Evolutionary conservation across 176 grass and related monocot species (phyloP).

Genomic region (Puccinellia tenuiflora): DNA sequence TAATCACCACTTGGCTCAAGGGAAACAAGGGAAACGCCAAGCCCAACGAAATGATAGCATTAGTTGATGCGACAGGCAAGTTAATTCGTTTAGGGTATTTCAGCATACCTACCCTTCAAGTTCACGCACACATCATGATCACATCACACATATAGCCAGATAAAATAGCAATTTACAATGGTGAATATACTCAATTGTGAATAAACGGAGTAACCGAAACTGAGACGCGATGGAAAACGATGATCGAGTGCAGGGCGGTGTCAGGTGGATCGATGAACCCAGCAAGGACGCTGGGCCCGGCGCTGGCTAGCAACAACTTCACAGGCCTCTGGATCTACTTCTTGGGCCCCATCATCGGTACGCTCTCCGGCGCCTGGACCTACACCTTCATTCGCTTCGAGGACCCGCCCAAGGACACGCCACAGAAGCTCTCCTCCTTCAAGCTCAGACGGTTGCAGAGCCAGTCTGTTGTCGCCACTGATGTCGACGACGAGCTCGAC

Average conservation of each 20-base stretch:
- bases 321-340: slow-evolving; percentile 88
- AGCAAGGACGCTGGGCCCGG: slow-evolving; percentile 85
- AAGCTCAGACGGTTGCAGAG: slow-evolving; percentile 86
- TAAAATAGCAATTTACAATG: not conserved
- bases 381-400: slow-evolving; percentile 74
- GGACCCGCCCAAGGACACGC: slow-evolving; percentile 21
- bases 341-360: slow-evolving; percentile 65
- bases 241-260: slow-evolving; percentile 77
- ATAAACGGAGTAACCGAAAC: not conserved
- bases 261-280: slow-evolving; percentile 99
- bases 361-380: slow-evolving; percentile 57
- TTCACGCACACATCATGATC: not conserved
- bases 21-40: slow-evolving; percentile 2
- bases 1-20: slow-evolving; percentile 11
- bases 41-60: not conserved
- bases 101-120: too few species aligned
- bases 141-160: not conserved
- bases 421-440: slow-evolving; percentile 69
- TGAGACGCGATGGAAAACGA: slow-evolving; percentile 36
- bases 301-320: slow-evolving; percentile 75
- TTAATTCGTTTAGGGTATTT: too few species aligned
- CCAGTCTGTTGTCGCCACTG: slow-evolving; percentile 40
- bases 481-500: slow-evolving; percentile 33
- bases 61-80: not conserved
- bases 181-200: not conserved